Base-by-base conservation (phyloP, 2,329 filamentous ascomycete species). In the Chaetomium sp. region DNA sequence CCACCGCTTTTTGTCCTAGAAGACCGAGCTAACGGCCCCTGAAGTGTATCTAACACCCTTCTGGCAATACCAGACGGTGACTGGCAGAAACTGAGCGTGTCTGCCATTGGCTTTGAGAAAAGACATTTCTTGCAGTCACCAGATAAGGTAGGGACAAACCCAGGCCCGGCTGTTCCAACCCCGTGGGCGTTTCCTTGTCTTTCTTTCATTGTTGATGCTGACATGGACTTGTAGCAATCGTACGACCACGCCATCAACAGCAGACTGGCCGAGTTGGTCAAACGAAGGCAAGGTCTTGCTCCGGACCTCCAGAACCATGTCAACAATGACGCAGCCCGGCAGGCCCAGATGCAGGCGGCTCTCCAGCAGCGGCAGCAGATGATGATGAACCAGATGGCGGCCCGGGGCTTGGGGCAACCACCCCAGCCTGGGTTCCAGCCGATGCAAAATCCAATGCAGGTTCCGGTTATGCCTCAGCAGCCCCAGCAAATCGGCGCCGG, bases 401-500 rank as follows among this genome's bases (percentile, higher is more conserved):
- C 74, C 41, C 74, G 80, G 38, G 74, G 74, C 10, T 75, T 79
- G 68, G 73, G 72, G 0, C 79, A 78, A 62, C 73, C 71, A 6
- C 69, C 71, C 2, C 81, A 79, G 57, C 79, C 76, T 62, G 76
- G 74, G 1, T 84, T 85, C 56, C 80, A 80, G 58, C 76, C 79
- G 48, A 72, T 84, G 38, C 80, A 82, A 56, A 80, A 81, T 53
- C 78, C 75, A 54, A 81, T 82, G 78, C 81, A 84, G 62, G 69
- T 75, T 4, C 74, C 77, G 1, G 76, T 75, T 40, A 74, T 82
- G 32, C 72, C 76, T 8, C 79, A 75, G 50, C 79, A 69, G 44
- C 68, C 69, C 49, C 70, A 66, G 35, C 66, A 61, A 34, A 65
- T 73, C 57, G 68, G 65, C 32, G 73, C 78, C 66, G 70, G 69